Conservation (phyloP, 108 stramenopile genomes). For the Chaetoceros tenuissimus region DNA sequence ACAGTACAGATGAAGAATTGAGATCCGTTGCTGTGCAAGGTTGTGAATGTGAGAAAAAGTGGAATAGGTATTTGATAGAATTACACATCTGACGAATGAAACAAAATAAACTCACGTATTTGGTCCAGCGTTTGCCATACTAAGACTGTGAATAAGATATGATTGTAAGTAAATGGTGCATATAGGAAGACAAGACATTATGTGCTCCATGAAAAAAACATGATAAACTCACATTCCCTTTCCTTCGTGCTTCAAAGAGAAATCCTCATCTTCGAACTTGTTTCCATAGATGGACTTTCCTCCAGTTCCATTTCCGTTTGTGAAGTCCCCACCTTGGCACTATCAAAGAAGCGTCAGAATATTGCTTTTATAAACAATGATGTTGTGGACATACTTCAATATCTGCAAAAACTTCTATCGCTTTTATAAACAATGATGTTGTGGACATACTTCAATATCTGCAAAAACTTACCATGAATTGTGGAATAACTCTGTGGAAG, state of each 20-base stretch:
- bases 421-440: too few relatives aligned
- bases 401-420: too few relatives aligned
- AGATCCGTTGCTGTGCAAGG: conserved; percentile 10
- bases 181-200: background rate
- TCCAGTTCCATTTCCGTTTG: conserved; percentile 88
- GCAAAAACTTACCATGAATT: background rate
- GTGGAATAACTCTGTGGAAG: conserved; percentile 66
- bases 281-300: conserved; percentile 67
- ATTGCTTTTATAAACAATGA: too few relatives aligned
- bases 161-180: background rate
- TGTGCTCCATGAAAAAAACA: conserved; percentile 13
- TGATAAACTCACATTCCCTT: too few relatives aligned
- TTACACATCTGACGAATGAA: conserved; percentile 2
- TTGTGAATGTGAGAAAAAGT: background rate
- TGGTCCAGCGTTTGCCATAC: conserved; percentile 89
- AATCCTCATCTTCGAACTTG: conserved; percentile 93
- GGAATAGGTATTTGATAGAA: background rate
- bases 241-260: conserved; percentile 75
- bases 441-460: too few relatives aligned
- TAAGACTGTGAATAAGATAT: conserved; percentile 42
- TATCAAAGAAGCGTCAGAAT: conserved; percentile 39
- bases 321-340: conserved; percentile 94
- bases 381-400: too few relatives aligned
- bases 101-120: conserved; percentile 31
- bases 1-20: conserved; percentile 95